A percentile compares a stretch with the other conserved stretches of the same genome.
phyloP scores from a whole-genome alignment of 768 basidiomycete species.

The Naganishia onofrii region DNA sequence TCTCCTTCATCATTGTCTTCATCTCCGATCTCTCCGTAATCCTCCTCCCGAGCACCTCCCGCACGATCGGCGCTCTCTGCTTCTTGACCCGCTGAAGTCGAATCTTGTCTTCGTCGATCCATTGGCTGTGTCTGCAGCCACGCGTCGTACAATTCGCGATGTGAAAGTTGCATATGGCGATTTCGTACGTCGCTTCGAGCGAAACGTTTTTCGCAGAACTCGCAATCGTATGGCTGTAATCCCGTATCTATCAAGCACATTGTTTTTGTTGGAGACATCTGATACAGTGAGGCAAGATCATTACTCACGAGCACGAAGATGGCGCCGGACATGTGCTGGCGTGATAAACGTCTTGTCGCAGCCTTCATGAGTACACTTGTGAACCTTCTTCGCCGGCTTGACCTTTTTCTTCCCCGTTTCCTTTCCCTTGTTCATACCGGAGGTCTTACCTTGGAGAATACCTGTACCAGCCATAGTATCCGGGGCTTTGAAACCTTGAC shows the following conservation, averaged over 20 bases:
- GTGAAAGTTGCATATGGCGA: slow-evolving; percentile 23
- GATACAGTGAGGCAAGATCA: neutral
- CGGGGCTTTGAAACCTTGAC: no score
- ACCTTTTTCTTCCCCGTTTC: slow-evolving; percentile 15
- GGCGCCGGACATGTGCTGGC: slow-evolving; percentile 20
- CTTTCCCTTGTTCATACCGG: neutral
- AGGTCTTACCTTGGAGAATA: neutral
- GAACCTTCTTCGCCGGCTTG: slow-evolving; percentile 16
- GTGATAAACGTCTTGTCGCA: slow-evolving; percentile 26
- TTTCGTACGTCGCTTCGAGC: slow-evolving; percentile 26
- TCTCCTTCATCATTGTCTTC: neutral
- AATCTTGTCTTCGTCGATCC: slow-evolving; percentile 1
- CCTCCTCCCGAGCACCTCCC: neutral
- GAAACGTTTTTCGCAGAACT: slow-evolving; percentile 21
- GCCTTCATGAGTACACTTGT: slow-evolving; percentile 17
- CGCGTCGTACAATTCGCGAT: neutral
- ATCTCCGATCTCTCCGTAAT: neutral
- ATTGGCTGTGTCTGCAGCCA: slow-evolving; percentile 1
- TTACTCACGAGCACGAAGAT: slow-evolving; percentile 24
- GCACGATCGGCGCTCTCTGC: neutral
- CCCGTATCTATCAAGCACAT: neutral
- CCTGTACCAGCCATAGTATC: neutral
- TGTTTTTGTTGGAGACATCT: no score
- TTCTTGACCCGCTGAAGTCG: neutral
- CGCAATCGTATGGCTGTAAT: slow-evolving; percentile 16